Percentiles rank a stretch among this genome's conserved stretches.
Conservation (phyloP, 1,284 basidiomycete genomes). For the Lentinula novae-zelandiae region DNA sequence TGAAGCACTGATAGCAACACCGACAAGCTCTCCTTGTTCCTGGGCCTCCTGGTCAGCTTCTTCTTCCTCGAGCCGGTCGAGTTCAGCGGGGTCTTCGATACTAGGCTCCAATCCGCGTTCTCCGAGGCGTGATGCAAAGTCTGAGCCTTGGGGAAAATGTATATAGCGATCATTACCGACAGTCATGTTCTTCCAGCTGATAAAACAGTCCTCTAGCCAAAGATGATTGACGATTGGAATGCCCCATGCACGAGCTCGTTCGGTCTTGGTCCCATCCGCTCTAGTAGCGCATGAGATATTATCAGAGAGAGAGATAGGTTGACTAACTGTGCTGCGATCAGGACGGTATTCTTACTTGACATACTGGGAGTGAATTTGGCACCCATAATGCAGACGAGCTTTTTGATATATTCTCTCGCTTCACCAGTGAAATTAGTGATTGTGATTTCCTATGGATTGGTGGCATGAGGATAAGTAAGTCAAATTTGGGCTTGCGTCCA, state of each 20-base stretch:
- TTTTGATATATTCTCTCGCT: conserved; percentile 82
- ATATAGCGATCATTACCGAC: conserved; percentile 63
- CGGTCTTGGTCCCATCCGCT: conserved; percentile 67
- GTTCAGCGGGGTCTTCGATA: conserved; percentile 26
- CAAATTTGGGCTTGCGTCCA: conserved; percentile 13
- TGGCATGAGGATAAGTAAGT: not conserved
- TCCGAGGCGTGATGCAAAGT: conserved; percentile 61
- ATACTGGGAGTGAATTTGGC: conserved; percentile 80
- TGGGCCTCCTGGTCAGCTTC: conserved; percentile 20
- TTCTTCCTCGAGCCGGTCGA: conserved; percentile 23
- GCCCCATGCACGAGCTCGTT: conserved; percentile 73
- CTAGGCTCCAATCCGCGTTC: conserved; percentile 42
- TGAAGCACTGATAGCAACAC: not conserved
- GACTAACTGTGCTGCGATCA: conserved; percentile 82
- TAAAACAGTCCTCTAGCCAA: conserved; percentile 88
- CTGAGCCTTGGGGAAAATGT: conserved; percentile 59
- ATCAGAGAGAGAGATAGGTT: not conserved
- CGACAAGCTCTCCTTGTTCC: conserved; percentile 1
- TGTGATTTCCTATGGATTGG: conserved; percentile 58
- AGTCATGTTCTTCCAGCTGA: conserved; percentile 69
- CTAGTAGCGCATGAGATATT: conserved; percentile 28
- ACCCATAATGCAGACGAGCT: conserved; percentile 74
- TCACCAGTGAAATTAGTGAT: conserved; percentile 87
- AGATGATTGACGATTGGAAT: conserved; percentile 86
- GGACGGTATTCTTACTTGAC: conserved; percentile 68